Evolutionary conservation across 2,329 filamentous ascomycete genomes (phyloP), one percentile per base, ranked within the genome.

Genomic region (Ophiocordyceps camponoti-saundersi): DNA sequence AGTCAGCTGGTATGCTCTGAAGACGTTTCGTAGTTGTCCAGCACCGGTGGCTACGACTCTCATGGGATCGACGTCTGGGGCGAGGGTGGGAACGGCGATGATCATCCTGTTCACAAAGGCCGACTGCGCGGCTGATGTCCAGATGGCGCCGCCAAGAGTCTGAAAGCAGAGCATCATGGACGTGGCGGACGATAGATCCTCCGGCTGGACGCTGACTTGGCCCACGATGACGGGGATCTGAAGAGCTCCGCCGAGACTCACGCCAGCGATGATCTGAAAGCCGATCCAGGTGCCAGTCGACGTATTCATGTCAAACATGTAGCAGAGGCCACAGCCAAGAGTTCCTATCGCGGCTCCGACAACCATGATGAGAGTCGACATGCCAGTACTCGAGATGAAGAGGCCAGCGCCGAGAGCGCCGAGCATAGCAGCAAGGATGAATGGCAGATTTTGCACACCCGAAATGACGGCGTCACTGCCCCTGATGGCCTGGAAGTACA

Each of bases 11-110:
- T 70, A 54, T 0, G 57, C 49, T 0, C 65, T 55, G 47, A 82
- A 72, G 8, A 61, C 61, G 4, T 44, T 34, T 51, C 72, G 68
- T 20, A 83, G 60, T 48, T 73, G 66, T 0, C 75, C 77, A 12
- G 66, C 64, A 12, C 65, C 66, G 0, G 59, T 59, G 6, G 51
- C 47, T 22, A 62, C 52, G 1, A 67, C 60, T 2, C 48, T 40
- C 5, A 39, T 30, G 0, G 64, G 53, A 40, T 61, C 52, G 13
- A 66, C 53, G 18, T 46, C 48, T 2, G 64, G 63, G 6, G 57
- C 59, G 12, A 49, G 51, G 1, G 32, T 49, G 12, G 54, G 49
- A 3, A 65, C 49, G 8, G 50, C 51, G 21, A 49, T 46, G 16
- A 64, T 48, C 21, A 68, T 51, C 15, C 57, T 57, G 44, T 65